A percentile compares a stretch with the other conserved stretches of the same genome.
Conservation (phyloP, 2,329 filamentous ascomycete species). For the Neofusicoccum ribis region DNA sequence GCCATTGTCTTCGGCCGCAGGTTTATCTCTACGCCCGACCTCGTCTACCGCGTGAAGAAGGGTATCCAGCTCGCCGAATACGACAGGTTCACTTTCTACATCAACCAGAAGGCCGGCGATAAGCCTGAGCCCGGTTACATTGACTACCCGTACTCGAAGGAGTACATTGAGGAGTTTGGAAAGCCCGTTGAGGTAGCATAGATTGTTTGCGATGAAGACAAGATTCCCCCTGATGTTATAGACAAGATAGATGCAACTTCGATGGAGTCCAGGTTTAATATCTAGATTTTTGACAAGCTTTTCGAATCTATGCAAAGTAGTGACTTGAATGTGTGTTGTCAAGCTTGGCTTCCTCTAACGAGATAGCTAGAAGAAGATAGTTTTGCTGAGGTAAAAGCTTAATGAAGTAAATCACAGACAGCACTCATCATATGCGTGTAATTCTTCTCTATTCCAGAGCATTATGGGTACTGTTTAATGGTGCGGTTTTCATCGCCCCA, state of each 20-base stretch:
- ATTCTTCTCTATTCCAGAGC: no score
- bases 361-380: no score
- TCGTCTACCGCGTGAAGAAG: constrained; percentile 47
- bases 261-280: background rate
- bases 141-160: constrained; percentile 43
- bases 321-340: no score
- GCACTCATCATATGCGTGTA: no score
- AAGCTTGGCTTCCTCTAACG: no score
- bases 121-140: constrained; percentile 36
- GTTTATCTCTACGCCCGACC: constrained; percentile 52
- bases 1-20: constrained; percentile 51
- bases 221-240: background rate
- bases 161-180: constrained; percentile 27
- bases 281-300: no score
- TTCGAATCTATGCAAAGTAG: no score
- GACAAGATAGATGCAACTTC: background rate
- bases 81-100: constrained; percentile 50
- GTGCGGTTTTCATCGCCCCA: no score
- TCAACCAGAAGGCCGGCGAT: constrained; percentile 17
- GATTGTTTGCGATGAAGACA: background rate
- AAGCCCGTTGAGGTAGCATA: constrained; percentile 13
- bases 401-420: no score
- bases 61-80: constrained; percentile 46
- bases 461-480: no score
- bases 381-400: no score